Evolutionary conservation across 2,329 filamentous ascomycete genomes (phyloP), one percentile per base, ranked within the genome.

Genomic region (Ophiosphaerella narmari): DNA sequence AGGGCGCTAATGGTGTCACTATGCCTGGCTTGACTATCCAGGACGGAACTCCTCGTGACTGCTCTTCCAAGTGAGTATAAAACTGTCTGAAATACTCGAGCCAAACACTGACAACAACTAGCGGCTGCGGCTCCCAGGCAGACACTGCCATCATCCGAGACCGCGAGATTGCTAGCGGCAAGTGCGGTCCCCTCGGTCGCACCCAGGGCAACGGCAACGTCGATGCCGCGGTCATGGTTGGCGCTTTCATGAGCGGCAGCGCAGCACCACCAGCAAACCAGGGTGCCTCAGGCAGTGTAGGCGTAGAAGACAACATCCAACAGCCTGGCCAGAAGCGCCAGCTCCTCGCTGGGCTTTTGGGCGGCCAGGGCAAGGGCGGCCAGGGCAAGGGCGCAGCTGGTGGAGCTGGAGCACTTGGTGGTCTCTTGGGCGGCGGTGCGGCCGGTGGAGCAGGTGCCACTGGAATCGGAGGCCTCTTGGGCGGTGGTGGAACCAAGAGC

Each of bases 121-220:
- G 67, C 50, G 62, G 73, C 40, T 88, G 86, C 65, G 86, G 86
- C 52, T 81, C 85, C 13, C 81, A 88, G 67, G 83, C 82, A 49
- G 86, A 89, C 67, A 88, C 86, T 14, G 78, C 85, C 65, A 87
- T 89, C 74, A 87, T 88, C 69, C 81, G 85, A 18, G 76, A 84
- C 59, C 71, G 77, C 9, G 86, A 88, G 67, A 79, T 88, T 39
- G 71, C 75, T 34, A 79, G 75, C 43, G 77, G 74, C 60, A 76
- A 80, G 57, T 81, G 80, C 29, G 78, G 77, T 32, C 79, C 86
- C 40, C 79, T 89, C 7, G 86, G 86, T 52, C 82, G 84, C 54
- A 88, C 85, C 38, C 75, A 84, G 64, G 83, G 80, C 54, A 82
- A 80, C 47, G 86, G 86, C 13, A 80, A 81, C 46, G 79, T 89